A percentile compares a stretch with the other conserved stretches of the same genome.
Evolutionary conservation across 306 rosid genomes (phyloP).

Genomic region (Vigna mungo): DNA sequence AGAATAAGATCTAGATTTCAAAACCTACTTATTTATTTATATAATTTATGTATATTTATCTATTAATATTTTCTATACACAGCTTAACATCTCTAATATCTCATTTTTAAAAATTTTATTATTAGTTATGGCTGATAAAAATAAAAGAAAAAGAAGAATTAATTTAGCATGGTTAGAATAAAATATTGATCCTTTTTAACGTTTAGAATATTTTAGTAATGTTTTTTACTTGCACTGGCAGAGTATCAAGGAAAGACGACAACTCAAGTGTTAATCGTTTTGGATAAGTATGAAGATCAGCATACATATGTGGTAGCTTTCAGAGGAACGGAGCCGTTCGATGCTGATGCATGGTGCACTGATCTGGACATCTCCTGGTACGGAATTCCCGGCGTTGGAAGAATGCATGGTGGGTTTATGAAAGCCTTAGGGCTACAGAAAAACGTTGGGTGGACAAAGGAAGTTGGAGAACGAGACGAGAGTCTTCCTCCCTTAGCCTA

Average conservation of each 20-base stretch:
- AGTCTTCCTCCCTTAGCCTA: conserved; percentile 56
- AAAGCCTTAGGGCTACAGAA: conserved; percentile 74
- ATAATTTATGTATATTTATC: too few species aligned
- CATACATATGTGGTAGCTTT: conserved; percentile 74
- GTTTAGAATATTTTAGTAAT: background rate
- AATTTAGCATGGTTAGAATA: too few species aligned
- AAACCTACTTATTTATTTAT: too few species aligned
- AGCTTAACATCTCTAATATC: too few species aligned
- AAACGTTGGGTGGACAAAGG: conserved; percentile 61
- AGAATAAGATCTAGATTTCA: too few species aligned
- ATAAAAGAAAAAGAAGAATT: too few species aligned
- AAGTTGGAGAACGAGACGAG: conserved; percentile 28
- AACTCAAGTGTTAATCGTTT: conserved; percentile 62
- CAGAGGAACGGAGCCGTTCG: conserved; percentile 82
- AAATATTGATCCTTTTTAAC: too few species aligned
- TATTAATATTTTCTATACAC: too few species aligned
- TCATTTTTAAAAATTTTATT: too few species aligned
- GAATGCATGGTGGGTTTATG: conserved; percentile 82
- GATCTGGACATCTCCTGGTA: conserved; percentile 88
- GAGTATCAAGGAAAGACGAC: conserved; percentile 67
- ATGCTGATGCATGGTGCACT: conserved; percentile 77
- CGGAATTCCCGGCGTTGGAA: conserved; percentile 56
- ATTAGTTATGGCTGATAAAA: too few species aligned
- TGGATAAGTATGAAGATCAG: conserved; percentile 52
- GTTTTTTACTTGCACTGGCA: conserved; percentile 26